Conservation (phyloP, 257 asterid species). For the Vinca minor region DNA sequence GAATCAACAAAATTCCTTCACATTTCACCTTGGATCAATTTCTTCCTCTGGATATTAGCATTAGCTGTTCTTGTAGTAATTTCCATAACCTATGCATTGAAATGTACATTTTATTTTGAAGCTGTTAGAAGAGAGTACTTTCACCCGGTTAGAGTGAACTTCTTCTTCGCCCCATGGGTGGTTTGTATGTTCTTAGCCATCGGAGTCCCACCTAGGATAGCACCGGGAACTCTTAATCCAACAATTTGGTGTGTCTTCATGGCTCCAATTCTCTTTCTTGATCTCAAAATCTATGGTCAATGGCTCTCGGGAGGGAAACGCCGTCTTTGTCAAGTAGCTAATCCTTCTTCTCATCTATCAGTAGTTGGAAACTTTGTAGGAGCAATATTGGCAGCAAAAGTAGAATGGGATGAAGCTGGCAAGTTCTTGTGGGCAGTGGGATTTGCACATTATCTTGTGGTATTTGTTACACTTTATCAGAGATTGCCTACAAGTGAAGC, state of each 20-base stretch:
- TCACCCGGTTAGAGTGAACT: conserved; percentile 81
- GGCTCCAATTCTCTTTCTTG: conserved; percentile 62
- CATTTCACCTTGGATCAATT: conserved; percentile 54
- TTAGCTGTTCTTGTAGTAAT: conserved; percentile 47
- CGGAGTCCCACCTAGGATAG: conserved; percentile 43
- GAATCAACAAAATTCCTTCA: conserved; percentile 67
- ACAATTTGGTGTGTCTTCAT: conserved; percentile 58
- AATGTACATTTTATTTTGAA: conserved; percentile 69
- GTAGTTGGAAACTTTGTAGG: conserved; percentile 92
- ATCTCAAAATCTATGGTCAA: conserved; percentile 81
- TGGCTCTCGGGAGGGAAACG: conserved; percentile 92
- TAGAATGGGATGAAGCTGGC: conserved; percentile 79
- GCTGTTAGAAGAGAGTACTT: conserved; percentile 82
- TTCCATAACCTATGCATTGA: conserved; percentile 45
- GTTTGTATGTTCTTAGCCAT: conserved; percentile 90
- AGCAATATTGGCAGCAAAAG: conserved; percentile 74
- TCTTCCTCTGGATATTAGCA: conserved; percentile 64
- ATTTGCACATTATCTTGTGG: conserved; percentile 83
- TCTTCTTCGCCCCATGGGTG: conserved; percentile 91
- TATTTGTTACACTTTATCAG: conserved; percentile 83
- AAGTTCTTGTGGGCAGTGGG: conserved; percentile 87
- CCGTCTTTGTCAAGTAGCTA: conserved; percentile 68
- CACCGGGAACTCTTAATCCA: conserved; percentile 44
- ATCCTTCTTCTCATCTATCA: conserved; percentile 80
- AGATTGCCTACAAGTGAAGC: conserved; percentile 84